A percentile compares a stretch with the other conserved stretches of the same genome.
Conservation (phyloP, 495 filamentous ascomycete species). For the Aspergillus egyptiacus region DNA sequence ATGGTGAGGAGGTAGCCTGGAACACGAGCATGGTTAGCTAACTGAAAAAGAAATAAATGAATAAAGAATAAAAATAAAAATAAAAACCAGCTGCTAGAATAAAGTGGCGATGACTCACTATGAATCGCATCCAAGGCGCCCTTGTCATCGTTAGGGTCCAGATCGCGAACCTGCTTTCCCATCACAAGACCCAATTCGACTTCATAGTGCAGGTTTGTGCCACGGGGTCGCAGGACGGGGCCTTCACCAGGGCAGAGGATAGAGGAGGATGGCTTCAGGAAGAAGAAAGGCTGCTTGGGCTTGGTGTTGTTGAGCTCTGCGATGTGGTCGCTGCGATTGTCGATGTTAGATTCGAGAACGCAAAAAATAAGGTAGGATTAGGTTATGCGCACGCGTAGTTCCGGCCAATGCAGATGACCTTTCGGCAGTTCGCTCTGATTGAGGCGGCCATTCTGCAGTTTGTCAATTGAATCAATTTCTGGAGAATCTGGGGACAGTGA, state of each 20-base stretch:
- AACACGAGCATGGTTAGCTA: not conserved
- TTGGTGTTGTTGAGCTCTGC: conserved; percentile 79
- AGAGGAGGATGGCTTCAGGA: conserved; percentile 85
- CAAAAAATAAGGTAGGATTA: conserved; percentile 1
- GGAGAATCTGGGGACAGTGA: no score
- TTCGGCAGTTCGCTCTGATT: conserved; percentile 57
- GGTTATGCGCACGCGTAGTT: conserved; percentile 79
- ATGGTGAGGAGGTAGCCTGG: conserved; percentile 77
- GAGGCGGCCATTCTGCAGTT: conserved; percentile 29
- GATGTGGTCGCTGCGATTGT: conserved; percentile 74
- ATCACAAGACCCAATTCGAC: conserved; percentile 88
- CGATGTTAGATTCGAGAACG: conserved; percentile 4
- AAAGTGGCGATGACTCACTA: conserved; percentile 29
- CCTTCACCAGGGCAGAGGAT: conserved; percentile 73
- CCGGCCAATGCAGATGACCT: conserved; percentile 94
- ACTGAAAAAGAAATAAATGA: no score
- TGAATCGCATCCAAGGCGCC: conserved; percentile 46
- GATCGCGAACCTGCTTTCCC: conserved; percentile 66
- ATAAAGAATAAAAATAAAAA: no score
- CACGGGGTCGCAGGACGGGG: conserved; percentile 75
- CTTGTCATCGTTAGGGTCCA: conserved; percentile 57
- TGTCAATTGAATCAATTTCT: not conserved
- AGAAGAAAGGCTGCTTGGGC: conserved; percentile 96
- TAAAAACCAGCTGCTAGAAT: no score
- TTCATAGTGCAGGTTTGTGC: conserved; percentile 87